Evolutionary conservation across 1,139 yeast genomes (phyloP), one percentile per base, ranked within the genome.

Genomic region (Zhuliangozyma parablackwelliae): DNA sequence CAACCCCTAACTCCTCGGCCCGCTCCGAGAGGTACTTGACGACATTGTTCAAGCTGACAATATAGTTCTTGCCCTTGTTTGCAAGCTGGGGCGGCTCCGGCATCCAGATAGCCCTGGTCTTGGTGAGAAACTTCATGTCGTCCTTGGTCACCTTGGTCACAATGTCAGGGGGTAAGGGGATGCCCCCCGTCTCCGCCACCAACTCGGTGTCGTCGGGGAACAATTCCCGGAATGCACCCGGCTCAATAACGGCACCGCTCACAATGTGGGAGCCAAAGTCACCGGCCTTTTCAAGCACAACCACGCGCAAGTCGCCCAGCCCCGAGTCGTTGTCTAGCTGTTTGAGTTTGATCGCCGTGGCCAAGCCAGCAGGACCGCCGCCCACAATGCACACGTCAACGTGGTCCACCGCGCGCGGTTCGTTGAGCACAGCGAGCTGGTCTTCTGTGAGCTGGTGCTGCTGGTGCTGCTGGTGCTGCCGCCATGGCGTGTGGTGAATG

Each of bases 341-440:
- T 57, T 92, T 92, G 49, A 89, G 66, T 46, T 77, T 75, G 45
- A 92, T 92, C 10, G 97, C 98, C 1, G 98, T 83, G 1, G 96
- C 92, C 38, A 92, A 69, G 9, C 98, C 98, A 1, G 97, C 95
- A 5, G 97, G 97, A 0, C 98, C 98, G 30, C 95, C 98, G 29
- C 98, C 98, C 1, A 92, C 96, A 34, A 92, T 88, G 53, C 95
- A 86, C 13, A 92, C 95, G 57, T 92, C 98, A 11, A 88, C 96
- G 28, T 76, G 74, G 51, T 92, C 97, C 7, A 72, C 75, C 8
- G 85, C 95, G 41, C 97, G 69, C 45, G 83, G 89, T 44, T 75
- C 80, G 3, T 62, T 61, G 31, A 80, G 60, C 4, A 64, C 45
- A 26, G 59, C 75, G 41, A 61, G 62, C 36, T 70, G 68, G 24